phyloP scores from a whole-genome alignment of 768 basidiomycete genomes.

The Kwoniella mangroviensis region DNA sequence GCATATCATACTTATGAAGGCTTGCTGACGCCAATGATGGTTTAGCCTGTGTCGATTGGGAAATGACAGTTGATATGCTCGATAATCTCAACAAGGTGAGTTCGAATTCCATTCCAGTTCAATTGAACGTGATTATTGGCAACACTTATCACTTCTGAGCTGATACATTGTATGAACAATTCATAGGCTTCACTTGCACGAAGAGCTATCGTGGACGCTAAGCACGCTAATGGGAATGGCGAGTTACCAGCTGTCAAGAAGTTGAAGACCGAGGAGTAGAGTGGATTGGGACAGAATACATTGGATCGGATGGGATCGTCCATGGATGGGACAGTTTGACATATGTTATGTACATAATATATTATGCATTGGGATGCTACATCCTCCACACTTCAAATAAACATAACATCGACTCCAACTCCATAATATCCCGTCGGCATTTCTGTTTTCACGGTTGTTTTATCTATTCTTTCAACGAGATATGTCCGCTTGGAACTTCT shows the following conservation, averaged over 20 bases:
- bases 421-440: too few relatives aligned
- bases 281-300: not conserved
- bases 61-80: slow-evolving; percentile 63
- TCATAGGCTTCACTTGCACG: slow-evolving; percentile 40
- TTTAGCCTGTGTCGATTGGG: slow-evolving; percentile 82
- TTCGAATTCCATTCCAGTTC: not conserved
- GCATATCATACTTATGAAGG: slow-evolving; percentile 4
- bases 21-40: slow-evolving; percentile 2
- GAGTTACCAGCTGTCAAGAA: slow-evolving; percentile 33
- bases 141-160: not conserved
- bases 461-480: slow-evolving; percentile 10
- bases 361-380: not conserved
- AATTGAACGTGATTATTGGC: too few relatives aligned
- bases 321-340: not conserved
- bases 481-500: slow-evolving; percentile 24
- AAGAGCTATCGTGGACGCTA: slow-evolving; percentile 33
- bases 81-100: slow-evolving; percentile 50
- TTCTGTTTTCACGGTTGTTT: not conserved
- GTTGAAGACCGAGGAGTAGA: slow-evolving; percentile 35
- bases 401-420: too few relatives aligned
- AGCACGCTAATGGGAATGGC: slow-evolving; percentile 37
- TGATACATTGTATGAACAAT: not conserved
- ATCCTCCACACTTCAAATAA: slow-evolving; percentile 1
- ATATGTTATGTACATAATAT: not conserved
- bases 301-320: not conserved